Conservation (phyloP, 2,329 filamentous ascomycete species). For the Colletotrichum nymphaeae region DNA sequence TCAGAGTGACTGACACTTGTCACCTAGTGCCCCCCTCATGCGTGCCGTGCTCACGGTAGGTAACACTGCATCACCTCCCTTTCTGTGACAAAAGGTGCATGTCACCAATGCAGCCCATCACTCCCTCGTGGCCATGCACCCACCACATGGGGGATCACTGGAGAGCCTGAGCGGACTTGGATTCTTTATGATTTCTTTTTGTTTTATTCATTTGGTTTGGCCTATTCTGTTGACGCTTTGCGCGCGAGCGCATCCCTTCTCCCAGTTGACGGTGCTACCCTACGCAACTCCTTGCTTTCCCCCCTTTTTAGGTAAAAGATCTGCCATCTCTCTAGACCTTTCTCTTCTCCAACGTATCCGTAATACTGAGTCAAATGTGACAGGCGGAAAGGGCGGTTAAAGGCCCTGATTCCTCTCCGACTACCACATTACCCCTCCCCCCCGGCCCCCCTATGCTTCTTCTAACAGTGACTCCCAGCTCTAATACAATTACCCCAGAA, state of each 20-base stretch:
- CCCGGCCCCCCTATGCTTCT: background rate
- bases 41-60: background rate
- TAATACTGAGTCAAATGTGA: conserved; percentile 2
- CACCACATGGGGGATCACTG: background rate
- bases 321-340: background rate
- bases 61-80: background rate
- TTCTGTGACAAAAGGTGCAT: conserved; percentile 9
- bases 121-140: background rate
- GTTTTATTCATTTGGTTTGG: background rate
- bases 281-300: background rate
- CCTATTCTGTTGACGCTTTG: background rate
- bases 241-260: background rate
- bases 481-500: background rate
- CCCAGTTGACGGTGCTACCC: conserved; percentile 17
- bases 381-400: conserved; percentile 23
- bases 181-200: background rate
- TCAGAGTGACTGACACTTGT: background rate
- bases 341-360: background rate
- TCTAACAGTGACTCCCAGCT: conserved; percentile 9
- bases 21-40: background rate
- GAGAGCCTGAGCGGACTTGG: background rate
- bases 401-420: background rate
- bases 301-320: conserved; percentile 17
- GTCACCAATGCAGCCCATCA: background rate
- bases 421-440: background rate